Conservation (phyloP, 169 alveolate genomes). For the Perkinsus chesapeaki region DNA sequence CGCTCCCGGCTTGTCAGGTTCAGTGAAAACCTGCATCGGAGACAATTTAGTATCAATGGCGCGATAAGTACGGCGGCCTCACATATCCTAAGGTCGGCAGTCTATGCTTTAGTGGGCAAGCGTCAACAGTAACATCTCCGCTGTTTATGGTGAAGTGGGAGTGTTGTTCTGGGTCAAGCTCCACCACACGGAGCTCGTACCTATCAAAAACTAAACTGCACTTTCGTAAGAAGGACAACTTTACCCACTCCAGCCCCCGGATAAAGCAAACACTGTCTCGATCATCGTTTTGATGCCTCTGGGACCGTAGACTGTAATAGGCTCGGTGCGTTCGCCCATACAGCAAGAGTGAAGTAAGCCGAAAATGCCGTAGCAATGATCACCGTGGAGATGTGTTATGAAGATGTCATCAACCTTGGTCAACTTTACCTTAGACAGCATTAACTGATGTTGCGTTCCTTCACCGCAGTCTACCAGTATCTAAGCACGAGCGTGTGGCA, state of each 20-base stretch:
- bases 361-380: slow-evolving; percentile 12
- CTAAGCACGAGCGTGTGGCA: neutral
- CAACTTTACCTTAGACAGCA: neutral
- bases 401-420: neutral
- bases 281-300: neutral
- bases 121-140: neutral
- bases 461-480: slow-evolving; percentile 12
- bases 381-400: slow-evolving; percentile 11
- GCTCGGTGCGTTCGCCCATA: neutral
- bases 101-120: neutral
- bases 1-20: neutral
- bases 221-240: neutral
- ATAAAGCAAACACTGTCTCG: neutral
- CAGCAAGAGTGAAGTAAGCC: slow-evolving; percentile 3
- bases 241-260: slow-evolving; percentile 11
- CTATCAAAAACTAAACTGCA: neutral
- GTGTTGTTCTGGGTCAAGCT: neutral
- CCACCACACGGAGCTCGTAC: neutral
- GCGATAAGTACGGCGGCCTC: neutral
- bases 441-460: slow-evolving; percentile 13
- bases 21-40: neutral
- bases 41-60: neutral
- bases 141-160: neutral
- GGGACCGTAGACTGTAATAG: slow-evolving; percentile 1
- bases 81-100: neutral